These are phyloP conservation scores for Cercospora berteroae DNA, from an alignment of 2,329 filamentous ascomycete species.

Conservation along the genomic window DNA sequence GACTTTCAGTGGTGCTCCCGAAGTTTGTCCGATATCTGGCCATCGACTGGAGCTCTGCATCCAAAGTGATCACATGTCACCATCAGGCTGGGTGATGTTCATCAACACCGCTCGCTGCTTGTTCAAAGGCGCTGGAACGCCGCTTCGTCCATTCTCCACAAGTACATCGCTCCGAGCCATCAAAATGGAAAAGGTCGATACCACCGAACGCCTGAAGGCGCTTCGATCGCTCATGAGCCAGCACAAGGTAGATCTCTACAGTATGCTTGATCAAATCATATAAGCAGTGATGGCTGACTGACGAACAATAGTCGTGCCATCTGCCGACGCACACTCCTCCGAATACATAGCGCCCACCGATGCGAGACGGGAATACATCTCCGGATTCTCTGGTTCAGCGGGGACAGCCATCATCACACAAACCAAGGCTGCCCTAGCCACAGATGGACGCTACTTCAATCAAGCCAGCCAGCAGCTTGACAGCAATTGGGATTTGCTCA, in stretches of 20 bases:
- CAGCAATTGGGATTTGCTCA: conserved; percentile 84
- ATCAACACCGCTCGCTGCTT: conserved; percentile 14
- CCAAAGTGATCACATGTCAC: conserved; percentile 10
- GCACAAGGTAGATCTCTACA: conserved; percentile 84
- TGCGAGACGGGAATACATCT: conserved; percentile 85
- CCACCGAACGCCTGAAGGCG: conserved; percentile 69
- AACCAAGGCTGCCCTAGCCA: conserved; percentile 84
- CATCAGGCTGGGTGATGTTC: conserved; percentile 15
- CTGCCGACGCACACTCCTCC: conserved; percentile 94
- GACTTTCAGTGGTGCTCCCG: background rate
- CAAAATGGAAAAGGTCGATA: conserved; percentile 78
- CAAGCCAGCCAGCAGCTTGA: conserved; percentile 91
- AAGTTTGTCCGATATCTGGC: conserved; percentile 4
- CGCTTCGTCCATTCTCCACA: conserved; percentile 27
- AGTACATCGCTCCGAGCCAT: conserved; percentile 20
- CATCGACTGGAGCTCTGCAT: background rate
- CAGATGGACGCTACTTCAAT: conserved; percentile 97
- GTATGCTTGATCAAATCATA: conserved; percentile 52
- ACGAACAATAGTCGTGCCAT: conserved; percentile 71
- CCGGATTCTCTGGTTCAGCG: conserved; percentile 90
- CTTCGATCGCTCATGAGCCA: conserved; percentile 85
- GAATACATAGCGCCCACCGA: conserved; percentile 98
- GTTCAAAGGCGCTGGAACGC: conserved; percentile 5
- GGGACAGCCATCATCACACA: conserved; percentile 86
- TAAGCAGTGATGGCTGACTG: conserved; percentile 40